Conservation (phyloP, 768 basidiomycete genomes). For the Tulasnella sp. region DNA sequence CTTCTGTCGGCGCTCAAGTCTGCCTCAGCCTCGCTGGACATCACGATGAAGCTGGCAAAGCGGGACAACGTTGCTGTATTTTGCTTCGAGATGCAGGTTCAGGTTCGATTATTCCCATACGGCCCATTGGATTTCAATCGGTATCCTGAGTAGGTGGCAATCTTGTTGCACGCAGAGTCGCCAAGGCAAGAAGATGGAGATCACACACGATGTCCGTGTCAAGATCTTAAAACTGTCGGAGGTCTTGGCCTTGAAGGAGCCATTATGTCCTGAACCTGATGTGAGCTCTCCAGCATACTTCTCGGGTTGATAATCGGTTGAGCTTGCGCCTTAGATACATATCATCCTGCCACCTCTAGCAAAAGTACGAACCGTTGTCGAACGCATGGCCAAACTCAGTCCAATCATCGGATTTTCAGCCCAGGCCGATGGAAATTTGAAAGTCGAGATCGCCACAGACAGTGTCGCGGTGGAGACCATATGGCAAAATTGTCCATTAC, state of each 20-base stretch:
- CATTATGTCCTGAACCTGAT: constrained; percentile 77
- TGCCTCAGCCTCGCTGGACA: constrained; percentile 39
- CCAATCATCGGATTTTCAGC: constrained; percentile 59
- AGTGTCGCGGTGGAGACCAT: constrained; percentile 67
- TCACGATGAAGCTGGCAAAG: constrained; percentile 79
- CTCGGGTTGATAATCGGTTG: not conserved
- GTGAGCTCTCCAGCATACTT: constrained; percentile 30
- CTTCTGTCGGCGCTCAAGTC: constrained; percentile 66
- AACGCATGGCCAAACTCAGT: constrained; percentile 60
- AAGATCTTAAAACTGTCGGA: constrained; percentile 70
- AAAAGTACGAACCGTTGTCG: constrained; percentile 68
- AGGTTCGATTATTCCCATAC: constrained; percentile 5
- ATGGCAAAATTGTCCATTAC: constrained; percentile 64
- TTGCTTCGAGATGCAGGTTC: constrained; percentile 57
- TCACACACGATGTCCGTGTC: constrained; percentile 73
- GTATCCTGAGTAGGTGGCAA: constrained; percentile 31
- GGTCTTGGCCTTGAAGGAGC: constrained; percentile 61
- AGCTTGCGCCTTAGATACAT: constrained; percentile 45
- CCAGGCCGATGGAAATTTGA: constrained; percentile 48
- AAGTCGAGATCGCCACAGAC: constrained; percentile 53
- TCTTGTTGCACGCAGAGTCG: constrained; percentile 35
- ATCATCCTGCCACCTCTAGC: constrained; percentile 65
- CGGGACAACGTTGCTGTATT: constrained; percentile 71
- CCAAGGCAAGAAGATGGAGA: constrained; percentile 51
- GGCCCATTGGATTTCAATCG: constrained; percentile 59